A percentile compares a stretch with the other conserved stretches of the same genome.
These are phyloP conservation scores for Carallia pectinifolia DNA, from an alignment of 345 rosid genomes.

Conservation along the genomic window DNA sequence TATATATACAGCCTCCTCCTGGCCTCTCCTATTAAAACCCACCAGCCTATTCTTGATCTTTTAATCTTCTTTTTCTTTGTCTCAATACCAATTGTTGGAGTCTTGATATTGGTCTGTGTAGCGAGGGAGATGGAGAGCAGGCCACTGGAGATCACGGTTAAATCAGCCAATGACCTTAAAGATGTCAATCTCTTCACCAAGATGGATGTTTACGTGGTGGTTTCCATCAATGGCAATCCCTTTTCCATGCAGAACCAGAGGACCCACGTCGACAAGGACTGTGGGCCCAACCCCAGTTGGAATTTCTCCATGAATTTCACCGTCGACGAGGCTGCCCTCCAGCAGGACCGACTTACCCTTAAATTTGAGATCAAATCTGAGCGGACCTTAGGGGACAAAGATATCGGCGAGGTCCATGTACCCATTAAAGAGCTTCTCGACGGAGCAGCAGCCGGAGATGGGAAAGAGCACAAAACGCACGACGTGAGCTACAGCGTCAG, in stretches of 20 bases:
- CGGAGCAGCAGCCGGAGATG: neutral
- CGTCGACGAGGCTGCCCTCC: slow-evolving; percentile 45
- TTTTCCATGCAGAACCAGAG: slow-evolving; percentile 40
- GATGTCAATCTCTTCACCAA: slow-evolving; percentile 53
- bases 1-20: too few species aligned
- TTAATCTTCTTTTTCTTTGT: too few species aligned
- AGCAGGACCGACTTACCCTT: slow-evolving; percentile 38
- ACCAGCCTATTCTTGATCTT: neutral
- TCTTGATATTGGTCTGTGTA: neutral
- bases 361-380: slow-evolving; percentile 43
- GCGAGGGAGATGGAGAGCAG: slow-evolving; percentile 45
- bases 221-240: slow-evolving; percentile 42
- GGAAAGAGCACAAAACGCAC: neutral
- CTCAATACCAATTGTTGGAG: neutral
- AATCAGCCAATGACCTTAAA: slow-evolving; percentile 54
- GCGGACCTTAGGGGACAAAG: slow-evolving; percentile 46
- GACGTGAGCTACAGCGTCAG: slow-evolving; percentile 26
- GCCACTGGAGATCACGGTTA: slow-evolving; percentile 47
- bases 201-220: slow-evolving; percentile 61
- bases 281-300: slow-evolving; percentile 60
- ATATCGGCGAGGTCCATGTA: slow-evolving; percentile 47
- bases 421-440: slow-evolving; percentile 56
- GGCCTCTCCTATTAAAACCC: too few species aligned
- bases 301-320: slow-evolving; percentile 47
- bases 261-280: slow-evolving; percentile 49